Base-by-base conservation (phyloP, 2,329 filamentous ascomycete genomes). In the Cladosporium halotolerans region DNA sequence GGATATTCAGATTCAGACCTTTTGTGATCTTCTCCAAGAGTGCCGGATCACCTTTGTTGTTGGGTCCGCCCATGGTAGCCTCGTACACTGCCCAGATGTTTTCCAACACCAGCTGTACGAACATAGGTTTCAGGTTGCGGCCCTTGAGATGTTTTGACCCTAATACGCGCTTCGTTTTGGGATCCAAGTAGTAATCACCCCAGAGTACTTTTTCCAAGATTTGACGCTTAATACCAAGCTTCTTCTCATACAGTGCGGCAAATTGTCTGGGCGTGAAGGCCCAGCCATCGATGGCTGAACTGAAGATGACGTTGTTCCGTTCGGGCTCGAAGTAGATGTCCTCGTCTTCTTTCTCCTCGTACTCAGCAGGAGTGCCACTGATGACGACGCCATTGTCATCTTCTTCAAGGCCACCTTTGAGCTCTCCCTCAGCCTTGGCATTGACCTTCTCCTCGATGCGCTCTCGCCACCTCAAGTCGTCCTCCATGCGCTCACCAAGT, bases 251-350 rank as follows among this genome's bases (percentile, higher is more conserved):
- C 28, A 97, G 75, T 36, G 82, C 82, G 14, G 93, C 91, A 68
- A 99, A 99, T 64, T 99, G 93, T 47, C 90, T 83, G 46, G 96
- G 85, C 0, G 93, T 99, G 65, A 99, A 99, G 2, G 93, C 93
- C 93, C 93, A 99, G n/a, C 93, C 93, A 67, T 99, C 93, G 53
- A 96, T 86, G 55, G 93, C 93, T 68, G 92, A 97, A 74, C 89
- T 90, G 70, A 99, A 99, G 59, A 99, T 97, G 69, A 99, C 93
- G 66, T 99, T 99, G 70, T 96, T 96, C 72, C 92, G 95, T 67
- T 99, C 93, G 0, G 93, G 93, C 0, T 93, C 89, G 72, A 99
- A 99, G 70, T 99, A 99, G 23, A 99, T 84, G 68, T 96, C 91
- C 68, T 97, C 91, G 65, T 99, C 93, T 64, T 96, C 91, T 62